Evolutionary conservation across 441 rosid genomes (phyloP), one percentile per base, ranked within the genome.

Genomic region (Brassica balearica): DNA sequence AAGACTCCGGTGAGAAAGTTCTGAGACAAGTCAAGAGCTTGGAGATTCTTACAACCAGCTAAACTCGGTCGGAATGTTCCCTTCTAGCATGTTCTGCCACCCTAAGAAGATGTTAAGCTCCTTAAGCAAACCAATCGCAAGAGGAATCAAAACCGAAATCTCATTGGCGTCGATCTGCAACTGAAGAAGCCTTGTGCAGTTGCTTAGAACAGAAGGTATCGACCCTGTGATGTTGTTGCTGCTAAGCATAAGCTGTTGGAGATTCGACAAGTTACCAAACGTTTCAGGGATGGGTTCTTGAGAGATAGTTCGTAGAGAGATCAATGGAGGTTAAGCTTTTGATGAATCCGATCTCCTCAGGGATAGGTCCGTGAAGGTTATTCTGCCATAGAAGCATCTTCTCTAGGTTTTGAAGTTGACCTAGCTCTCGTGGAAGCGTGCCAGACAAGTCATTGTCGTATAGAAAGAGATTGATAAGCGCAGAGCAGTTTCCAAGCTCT

Each of bases 81-180:
- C 95, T 80, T 88, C 89, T 15, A 90, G 88, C 77, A 85, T 85
- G 83, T 90, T 90, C 83, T 86, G 87, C 95, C 95, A 90, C 6
- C 87, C 92, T 11, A 90, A 84, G 74, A 87, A 86, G 73, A 85
- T 85, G 4, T 68, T 79, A 5, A 90, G 90, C 84, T 85, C 77
- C 2, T 84, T 85, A 23, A 88, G 79, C 75, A 69, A 62, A 65
- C 91, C 92, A 14, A 90, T 86, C 82, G 86, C 92, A 0, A 78
- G 81, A 0, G 92, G 92, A 69, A 90, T 83, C 62, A 77, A 69
- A 51, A 91, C 91, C 0, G 90, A 82, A 65, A 90, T 83, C 87
- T 87, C 87, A 80, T 90, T 90, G 8, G 86, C 83, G 48, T 90
- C 95, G 4, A 90, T 77, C 87, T 90, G 92, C 69, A 90, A 74